These are phyloP conservation scores for Penicillium olsonii DNA, from an alignment of 2,329 filamentous ascomycete species.

Conservation along the genomic window DNA sequence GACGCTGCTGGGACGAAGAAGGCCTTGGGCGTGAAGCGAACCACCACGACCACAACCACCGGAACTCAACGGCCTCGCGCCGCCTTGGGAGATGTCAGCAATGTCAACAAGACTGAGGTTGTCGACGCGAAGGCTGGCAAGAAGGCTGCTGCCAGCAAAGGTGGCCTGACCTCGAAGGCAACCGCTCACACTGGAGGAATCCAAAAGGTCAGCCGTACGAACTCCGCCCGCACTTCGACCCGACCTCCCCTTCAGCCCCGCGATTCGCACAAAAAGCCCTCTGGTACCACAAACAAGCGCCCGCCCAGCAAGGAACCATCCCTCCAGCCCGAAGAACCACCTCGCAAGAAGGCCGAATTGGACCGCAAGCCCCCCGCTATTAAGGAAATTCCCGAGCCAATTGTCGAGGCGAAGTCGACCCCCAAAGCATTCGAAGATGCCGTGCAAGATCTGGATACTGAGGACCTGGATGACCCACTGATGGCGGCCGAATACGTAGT, in stretches of 20 bases:
- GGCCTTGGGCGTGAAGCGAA: slow-evolving; percentile 70
- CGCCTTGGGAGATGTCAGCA: slow-evolving; percentile 92
- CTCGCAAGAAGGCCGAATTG: slow-evolving; percentile 64
- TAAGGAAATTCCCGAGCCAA: neutral
- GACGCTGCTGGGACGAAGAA: slow-evolving; percentile 65
- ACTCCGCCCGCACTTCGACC: slow-evolving; percentile 57
- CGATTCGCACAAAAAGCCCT: slow-evolving; percentile 64
- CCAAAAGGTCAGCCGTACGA: slow-evolving; percentile 67
- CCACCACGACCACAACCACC: slow-evolving; percentile 51
- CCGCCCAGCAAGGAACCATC: slow-evolving; percentile 61
- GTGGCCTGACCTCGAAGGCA: slow-evolving; percentile 74
- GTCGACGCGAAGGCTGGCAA: slow-evolving; percentile 67
- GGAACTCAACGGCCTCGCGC: slow-evolving; percentile 70
- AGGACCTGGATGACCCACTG: slow-evolving; percentile 88
- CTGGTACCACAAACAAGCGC: slow-evolving; percentile 64
- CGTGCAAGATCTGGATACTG: slow-evolving; percentile 69
- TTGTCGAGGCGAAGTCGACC: slow-evolving; percentile 23
- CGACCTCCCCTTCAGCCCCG: slow-evolving; percentile 61
- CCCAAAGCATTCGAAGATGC: slow-evolving; percentile 42
- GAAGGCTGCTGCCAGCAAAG: slow-evolving; percentile 67
- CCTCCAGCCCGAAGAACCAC: slow-evolving; percentile 61
- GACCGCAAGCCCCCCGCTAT: slow-evolving; percentile 46
- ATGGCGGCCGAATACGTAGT: slow-evolving; percentile 98
- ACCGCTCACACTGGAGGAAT: slow-evolving; percentile 76
- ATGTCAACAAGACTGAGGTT: slow-evolving; percentile 72